Conservation (phyloP, 495 filamentous ascomycete genomes). For the Penicillium canescens region DNA sequence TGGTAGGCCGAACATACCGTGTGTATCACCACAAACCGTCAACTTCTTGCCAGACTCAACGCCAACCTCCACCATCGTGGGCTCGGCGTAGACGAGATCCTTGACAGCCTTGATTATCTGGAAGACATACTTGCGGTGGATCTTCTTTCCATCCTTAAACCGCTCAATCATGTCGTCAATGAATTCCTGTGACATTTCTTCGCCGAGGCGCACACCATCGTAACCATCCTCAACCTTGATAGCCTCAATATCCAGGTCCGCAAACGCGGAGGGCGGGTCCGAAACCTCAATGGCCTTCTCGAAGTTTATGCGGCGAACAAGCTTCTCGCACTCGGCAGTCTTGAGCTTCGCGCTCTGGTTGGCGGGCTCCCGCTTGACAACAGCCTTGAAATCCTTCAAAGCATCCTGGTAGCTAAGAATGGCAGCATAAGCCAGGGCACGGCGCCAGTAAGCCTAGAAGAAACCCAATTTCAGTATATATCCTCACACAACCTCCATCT, state of each 20-base stretch:
- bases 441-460: conserved; percentile 86
- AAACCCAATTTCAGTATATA: conserved; percentile 4
- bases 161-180: conserved; percentile 94
- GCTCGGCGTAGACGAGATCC: conserved; percentile 85
- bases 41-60: conserved; percentile 73
- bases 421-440: conserved; percentile 86
- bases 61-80: conserved; percentile 95
- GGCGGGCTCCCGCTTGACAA: conserved; percentile 78
- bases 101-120: conserved; percentile 90
- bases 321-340: conserved; percentile 87
- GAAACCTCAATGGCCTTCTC: conserved; percentile 91
- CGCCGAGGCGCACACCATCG: conserved; percentile 76
- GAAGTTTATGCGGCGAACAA: conserved; percentile 86
- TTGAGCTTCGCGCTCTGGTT: conserved; percentile 92
- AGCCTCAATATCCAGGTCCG: conserved; percentile 81
- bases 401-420: conserved; percentile 86
- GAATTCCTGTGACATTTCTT: conserved; percentile 93
- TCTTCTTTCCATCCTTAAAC: conserved; percentile 93
- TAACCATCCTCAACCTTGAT: conserved; percentile 82
- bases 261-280: conserved; percentile 87
- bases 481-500: neutral
- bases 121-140: conserved; percentile 96
- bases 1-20: conserved; percentile 58
- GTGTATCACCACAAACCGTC: conserved; percentile 97
- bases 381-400: conserved; percentile 87